Percentiles rank a stretch among this genome's conserved stretches.
Conservation (phyloP, 2,329 filamentous ascomycete genomes). For the Diaporthe humulicola region DNA sequence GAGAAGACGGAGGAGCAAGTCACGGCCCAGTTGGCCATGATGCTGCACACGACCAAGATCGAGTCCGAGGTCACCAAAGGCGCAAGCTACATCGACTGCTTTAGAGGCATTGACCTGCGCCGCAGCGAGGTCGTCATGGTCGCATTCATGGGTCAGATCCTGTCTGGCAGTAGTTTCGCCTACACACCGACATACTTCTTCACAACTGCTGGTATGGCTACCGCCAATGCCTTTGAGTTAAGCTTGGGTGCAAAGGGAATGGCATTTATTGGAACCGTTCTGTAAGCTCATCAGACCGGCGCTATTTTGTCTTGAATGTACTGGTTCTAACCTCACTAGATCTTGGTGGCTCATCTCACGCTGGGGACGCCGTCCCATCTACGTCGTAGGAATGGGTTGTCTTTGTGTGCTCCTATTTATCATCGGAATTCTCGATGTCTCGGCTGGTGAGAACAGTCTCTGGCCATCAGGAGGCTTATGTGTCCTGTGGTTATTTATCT, state of each 20-base stretch:
- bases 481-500: conserved; percentile 2
- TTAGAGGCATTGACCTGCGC: conserved; percentile 55
- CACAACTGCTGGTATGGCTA: conserved; percentile 51
- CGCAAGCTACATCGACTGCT: conserved; percentile 56
- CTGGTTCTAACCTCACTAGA: not conserved
- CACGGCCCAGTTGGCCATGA: conserved; percentile 56
- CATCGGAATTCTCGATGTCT: conserved; percentile 11
- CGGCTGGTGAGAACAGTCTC: not conserved
- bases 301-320: rapidly evolving
- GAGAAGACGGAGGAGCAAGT: conserved; percentile 53
- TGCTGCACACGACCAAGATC: conserved; percentile 57
- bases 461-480: conserved; percentile 15
- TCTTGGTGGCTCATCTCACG: conserved; percentile 23
- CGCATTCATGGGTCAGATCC: conserved; percentile 51
- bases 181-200: conserved; percentile 58
- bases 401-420: not conserved
- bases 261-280: conserved; percentile 59
- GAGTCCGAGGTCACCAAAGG: conserved; percentile 51
- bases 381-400: not conserved
- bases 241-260: conserved; percentile 55
- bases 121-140: conserved; percentile 54
- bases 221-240: conserved; percentile 50
- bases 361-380: conserved; percentile 24
- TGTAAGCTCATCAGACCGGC: conserved; percentile 52
- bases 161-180: conserved; percentile 53